These are phyloP conservation scores for Pichia membranifaciens DNA, from an alignment of 805 yeast species.

Conservation along the genomic window DNA sequence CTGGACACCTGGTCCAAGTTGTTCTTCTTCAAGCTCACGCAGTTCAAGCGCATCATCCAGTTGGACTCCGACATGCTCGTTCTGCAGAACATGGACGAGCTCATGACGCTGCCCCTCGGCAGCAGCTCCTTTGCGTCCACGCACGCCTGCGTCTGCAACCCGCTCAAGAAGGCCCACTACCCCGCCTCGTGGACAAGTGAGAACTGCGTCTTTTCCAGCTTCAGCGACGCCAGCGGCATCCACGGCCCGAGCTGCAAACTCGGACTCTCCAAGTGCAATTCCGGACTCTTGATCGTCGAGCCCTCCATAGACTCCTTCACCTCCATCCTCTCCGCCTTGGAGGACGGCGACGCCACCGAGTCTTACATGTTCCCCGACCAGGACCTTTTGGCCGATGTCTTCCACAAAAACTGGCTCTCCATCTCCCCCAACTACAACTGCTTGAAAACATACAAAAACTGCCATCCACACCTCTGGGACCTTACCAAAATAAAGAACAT, in stretches of 20 bases:
- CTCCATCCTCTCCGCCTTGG: constrained; percentile 37
- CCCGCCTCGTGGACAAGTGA: constrained; percentile 47
- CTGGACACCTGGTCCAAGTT: constrained; percentile 59
- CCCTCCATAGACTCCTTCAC: constrained; percentile 36
- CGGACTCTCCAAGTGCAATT: constrained; percentile 49
- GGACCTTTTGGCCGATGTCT: constrained; percentile 49
- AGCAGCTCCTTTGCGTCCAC: constrained; percentile 46
- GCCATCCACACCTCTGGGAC: constrained; percentile 45
- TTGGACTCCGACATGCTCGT: constrained; percentile 59
- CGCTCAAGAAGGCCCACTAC: constrained; percentile 44
- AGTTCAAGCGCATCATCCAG: constrained; percentile 49
- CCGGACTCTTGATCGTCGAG: constrained; percentile 49
- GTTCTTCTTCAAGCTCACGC: constrained; percentile 45
- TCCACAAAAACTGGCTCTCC: constrained; percentile 44
- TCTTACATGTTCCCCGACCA: constrained; percentile 55
- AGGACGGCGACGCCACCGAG: constrained; percentile 32
- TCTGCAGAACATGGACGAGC: constrained; percentile 51
- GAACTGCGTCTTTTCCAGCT: constrained; percentile 44
- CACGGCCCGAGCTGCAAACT: constrained; percentile 37
- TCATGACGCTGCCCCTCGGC: constrained; percentile 41
- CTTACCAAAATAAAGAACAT: constrained; percentile 46
- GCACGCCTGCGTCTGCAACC: constrained; percentile 61
- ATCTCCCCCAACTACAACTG: constrained; percentile 50
- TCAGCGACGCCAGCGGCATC: neutral
- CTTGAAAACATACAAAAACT: constrained; percentile 42